Percentiles rank a stretch among this genome's conserved stretches.
These are phyloP conservation scores for Taiozyma onychis DNA, from an alignment of 1,139 yeast species.

Conservation along the genomic window DNA sequence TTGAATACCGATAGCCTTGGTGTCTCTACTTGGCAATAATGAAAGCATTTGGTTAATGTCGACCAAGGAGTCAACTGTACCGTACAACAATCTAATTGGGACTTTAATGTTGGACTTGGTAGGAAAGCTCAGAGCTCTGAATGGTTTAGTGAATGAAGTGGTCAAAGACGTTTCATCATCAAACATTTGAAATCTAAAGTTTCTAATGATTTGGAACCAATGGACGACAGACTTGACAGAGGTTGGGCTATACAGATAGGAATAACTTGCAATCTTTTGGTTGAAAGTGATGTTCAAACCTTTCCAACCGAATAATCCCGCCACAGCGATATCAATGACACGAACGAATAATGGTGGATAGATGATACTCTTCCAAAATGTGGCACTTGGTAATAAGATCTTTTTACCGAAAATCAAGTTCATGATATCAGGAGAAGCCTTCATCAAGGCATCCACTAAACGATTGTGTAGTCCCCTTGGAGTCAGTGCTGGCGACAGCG, in stretches of 20 bases:
- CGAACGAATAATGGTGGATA: slow-evolving; percentile 78
- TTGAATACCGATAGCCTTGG: slow-evolving; percentile 28
- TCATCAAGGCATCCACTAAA: slow-evolving; percentile 69
- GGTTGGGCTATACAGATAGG: slow-evolving; percentile 85
- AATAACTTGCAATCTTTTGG: slow-evolving; percentile 73
- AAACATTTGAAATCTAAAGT: slow-evolving; percentile 84
- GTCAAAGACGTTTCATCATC: slow-evolving; percentile 47
- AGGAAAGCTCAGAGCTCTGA: slow-evolving; percentile 41
- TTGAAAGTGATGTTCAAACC: slow-evolving; percentile 59
- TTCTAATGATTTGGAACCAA: slow-evolving; percentile 89
- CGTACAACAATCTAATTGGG: slow-evolving; percentile 75
- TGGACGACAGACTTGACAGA: slow-evolving; percentile 91
- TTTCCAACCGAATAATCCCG: slow-evolving; percentile 72
- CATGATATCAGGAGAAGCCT: slow-evolving; percentile 73
- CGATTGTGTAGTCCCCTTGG: slow-evolving; percentile 80
- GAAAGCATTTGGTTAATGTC: slow-evolving; percentile 68
- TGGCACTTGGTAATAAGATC: slow-evolving; percentile 68
- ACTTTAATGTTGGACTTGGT: slow-evolving; percentile 55
- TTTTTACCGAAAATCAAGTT: slow-evolving; percentile 70
- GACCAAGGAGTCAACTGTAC: slow-evolving; percentile 75
- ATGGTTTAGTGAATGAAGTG: slow-evolving; percentile 35
- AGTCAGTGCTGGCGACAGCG: slow-evolving; percentile 91
- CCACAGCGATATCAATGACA: slow-evolving; percentile 65
- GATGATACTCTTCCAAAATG: slow-evolving; percentile 77
- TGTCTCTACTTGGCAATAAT: slow-evolving; percentile 27